Base-by-base conservation (phyloP, 2,329 filamentous ascomycete genomes). In the Ilyonectria sp. region DNA sequence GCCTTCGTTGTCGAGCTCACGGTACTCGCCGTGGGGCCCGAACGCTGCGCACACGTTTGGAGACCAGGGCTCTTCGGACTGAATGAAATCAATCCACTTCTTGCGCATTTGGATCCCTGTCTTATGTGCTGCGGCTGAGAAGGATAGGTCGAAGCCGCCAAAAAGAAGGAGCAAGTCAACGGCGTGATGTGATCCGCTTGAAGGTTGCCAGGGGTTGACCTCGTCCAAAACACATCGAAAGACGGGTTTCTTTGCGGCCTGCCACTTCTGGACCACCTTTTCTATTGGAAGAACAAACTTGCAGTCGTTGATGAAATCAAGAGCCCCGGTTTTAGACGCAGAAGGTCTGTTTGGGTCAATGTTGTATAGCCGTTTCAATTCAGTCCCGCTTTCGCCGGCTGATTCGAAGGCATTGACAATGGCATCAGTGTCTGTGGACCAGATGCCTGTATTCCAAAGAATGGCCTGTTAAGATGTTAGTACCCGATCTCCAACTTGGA, bases 101-200 rank as follows among this genome's bases (percentile, higher is more conserved):
- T 69, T 72, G 31, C 82, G 79, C 81, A 85, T 81, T 17, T 79
- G 76, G 31, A 71, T 60, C 1, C 80, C 78, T 4, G 83, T 78
- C 1, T 62, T 63, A 15, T 77, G 70, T 8, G 82, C 82, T 1
- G 76, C 72, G 2, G 76, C 74, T 19, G 80, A 81, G 40, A 80
- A 80, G 0, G 77, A 77, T 0, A 83, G 64, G 61, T 83, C 80
- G 10, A 83, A 72, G 0, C 80, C 80, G 1, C 79, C 82, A 58
- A 85, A 86, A 0, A 85, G 74, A 43, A 84, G 80, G 1, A 85
- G 64, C 8, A 86, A 72, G 67, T 86, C 84, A 11, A 86, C 81
- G 0, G 81, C 83, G 68, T 86, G 83, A 47, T 86, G 83, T 10
- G 84, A 76, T 3, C 84, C 78, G 35, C 80, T 82, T 0, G 83